These are phyloP conservation scores for Dorcoceras hygrometricum DNA, from an alignment of 257 asterid species.

Conservation along the genomic window DNA sequence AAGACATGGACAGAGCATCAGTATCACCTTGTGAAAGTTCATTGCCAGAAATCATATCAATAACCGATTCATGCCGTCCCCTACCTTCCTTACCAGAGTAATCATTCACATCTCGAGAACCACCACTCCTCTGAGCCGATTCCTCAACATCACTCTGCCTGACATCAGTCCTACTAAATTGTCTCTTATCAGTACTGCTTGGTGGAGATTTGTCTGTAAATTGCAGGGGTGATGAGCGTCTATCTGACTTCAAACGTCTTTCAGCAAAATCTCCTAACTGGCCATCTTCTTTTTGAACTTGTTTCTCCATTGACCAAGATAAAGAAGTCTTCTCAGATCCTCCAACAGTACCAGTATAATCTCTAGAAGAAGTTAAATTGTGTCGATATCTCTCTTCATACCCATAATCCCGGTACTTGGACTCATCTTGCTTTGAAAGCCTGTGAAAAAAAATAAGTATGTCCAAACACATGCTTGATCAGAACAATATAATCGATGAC, in stretches of 20 bases:
- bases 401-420: constrained; percentile 67
- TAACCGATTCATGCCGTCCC: constrained; percentile 51
- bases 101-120: constrained; percentile 63
- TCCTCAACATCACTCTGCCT: constrained; percentile 70
- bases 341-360: constrained; percentile 46
- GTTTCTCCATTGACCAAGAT: constrained; percentile 63
- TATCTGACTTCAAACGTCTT: constrained; percentile 67
- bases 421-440: constrained; percentile 74
- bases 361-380: constrained; percentile 47
- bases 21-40: constrained; percentile 63
- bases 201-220: constrained; percentile 73
- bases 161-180: constrained; percentile 54
- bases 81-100: constrained; percentile 59
- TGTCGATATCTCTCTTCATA: constrained; percentile 74
- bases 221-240: constrained; percentile 57
- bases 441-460: constrained; percentile 37
- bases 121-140: constrained; percentile 67
- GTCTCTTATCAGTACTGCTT: constrained; percentile 60
- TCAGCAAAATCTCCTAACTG: constrained; percentile 61
- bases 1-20: constrained; percentile 62
- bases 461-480: constrained; percentile 1
- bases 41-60: constrained; percentile 57
- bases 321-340: constrained; percentile 50
- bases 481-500: neutral
- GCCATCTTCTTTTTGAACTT: constrained; percentile 57